Evolutionary conservation across 192 early-diverging fungal species (phyloP).

Genomic region (Phycomyces nitens): DNA sequence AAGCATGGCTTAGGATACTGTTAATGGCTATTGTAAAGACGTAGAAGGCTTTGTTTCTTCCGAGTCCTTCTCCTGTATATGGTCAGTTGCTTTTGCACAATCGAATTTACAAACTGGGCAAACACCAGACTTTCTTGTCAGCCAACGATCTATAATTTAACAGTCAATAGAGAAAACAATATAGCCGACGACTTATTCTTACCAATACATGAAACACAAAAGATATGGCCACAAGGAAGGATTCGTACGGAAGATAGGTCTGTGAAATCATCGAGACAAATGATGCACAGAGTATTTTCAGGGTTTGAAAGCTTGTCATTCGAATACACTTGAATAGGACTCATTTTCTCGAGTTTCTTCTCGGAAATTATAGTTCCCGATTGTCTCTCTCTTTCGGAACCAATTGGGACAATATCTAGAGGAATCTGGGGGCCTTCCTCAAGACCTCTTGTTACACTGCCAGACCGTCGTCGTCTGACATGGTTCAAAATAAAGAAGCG

Average conservation of each 20-base stretch:
- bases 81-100: conserved; percentile 8
- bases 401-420: neutral
- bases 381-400: neutral
- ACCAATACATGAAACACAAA: conserved; percentile 37
- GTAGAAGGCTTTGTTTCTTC: no score
- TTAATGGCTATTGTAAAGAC: no score
- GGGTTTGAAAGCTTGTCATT: conserved; percentile 11
- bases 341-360: conserved; percentile 23
- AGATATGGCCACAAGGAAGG: conserved; percentile 35
- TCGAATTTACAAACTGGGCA: conserved; percentile 35
- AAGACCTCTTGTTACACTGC: neutral
- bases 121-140: conserved; percentile 21
- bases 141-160: conserved; percentile 17
- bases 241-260: conserved; percentile 15
- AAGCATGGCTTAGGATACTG: no score
- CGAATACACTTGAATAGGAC: conserved; percentile 11
- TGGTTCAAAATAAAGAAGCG: no score
- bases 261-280: conserved; percentile 37
- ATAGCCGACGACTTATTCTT: neutral
- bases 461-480: no score
- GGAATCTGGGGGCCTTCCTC: neutral
- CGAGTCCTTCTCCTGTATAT: neutral
- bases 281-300: conserved; percentile 24
- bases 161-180: neutral
- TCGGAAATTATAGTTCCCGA: neutral